Conservation (phyloP, 2,329 filamentous ascomycete genomes). For the Fusarium azukiicola region DNA sequence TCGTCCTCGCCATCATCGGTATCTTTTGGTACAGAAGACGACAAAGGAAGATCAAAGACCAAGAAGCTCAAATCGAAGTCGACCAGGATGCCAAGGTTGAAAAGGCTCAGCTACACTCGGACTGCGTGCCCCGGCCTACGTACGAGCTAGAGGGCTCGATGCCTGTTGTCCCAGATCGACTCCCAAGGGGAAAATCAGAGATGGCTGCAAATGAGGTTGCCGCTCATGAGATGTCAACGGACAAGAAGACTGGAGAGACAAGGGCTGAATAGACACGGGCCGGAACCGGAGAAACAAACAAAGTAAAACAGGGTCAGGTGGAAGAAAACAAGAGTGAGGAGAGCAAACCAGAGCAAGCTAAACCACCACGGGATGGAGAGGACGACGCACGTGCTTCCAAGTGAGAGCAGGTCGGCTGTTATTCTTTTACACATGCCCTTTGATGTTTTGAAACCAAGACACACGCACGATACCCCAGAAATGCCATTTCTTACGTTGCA, state of each 20-base stretch:
- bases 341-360: not conserved
- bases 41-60: not conserved
- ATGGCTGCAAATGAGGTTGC: conserved; percentile 26
- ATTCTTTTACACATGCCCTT: not conserved
- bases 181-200: not conserved
- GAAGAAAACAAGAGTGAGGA: not conserved
- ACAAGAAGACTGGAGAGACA: not conserved
- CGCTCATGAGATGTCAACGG: conserved; percentile 15
- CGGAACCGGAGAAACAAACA: not conserved
- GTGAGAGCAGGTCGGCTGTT: not conserved
- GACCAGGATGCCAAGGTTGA: not conserved
- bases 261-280: too few species aligned
- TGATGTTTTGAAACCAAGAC: not conserved
- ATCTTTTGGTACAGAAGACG: conserved; percentile 1
- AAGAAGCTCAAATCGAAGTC: not conserved
- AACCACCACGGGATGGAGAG: not conserved
- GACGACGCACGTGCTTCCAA: not conserved
- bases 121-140: not conserved
- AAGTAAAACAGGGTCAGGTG: not conserved
- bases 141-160: conserved; percentile 9
- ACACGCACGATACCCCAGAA: not conserved
- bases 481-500: conserved; percentile 7
- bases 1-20: not conserved
- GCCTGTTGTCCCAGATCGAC: not conserved
- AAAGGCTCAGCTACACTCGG: conserved; percentile 22